Base-by-base conservation (phyloP, 768 basidiomycete genomes). In the Rhodotorula sphaerocarpa region DNA sequence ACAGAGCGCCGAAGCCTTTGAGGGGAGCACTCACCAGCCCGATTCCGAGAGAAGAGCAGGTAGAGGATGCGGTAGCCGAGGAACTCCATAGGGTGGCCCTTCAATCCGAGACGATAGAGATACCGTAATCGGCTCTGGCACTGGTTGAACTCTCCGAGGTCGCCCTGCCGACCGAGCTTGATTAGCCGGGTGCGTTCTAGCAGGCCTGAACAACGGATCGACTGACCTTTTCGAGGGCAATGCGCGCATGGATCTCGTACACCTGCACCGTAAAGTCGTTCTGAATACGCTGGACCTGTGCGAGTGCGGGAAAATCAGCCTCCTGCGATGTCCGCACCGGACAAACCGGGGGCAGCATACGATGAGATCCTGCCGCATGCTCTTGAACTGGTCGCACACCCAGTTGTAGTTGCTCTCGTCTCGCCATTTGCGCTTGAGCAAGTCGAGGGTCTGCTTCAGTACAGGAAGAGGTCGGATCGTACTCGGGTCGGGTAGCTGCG, bases 91-190 rank as follows among this genome's bases (percentile, higher is more conserved):
- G 86, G 86, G 74, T 88, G 87, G 55, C 92, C 95, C 50, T 85
- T 83, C 55, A 99, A 84, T 45, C 91, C 91, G 59, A 92, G 83
- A 68, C 93, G 91, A 76, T 99, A 97, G 30, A 99, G 82, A 54
- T 82, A 82, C 72, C 86, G 86, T 47, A 97, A 78, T 68, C 88
- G 86, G 34, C 87, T 86, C 75, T 96, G 91, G 77, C 95, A 99
- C 76, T 92, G 88, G 75, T 95, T 97, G 75, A 93, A 97, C 82
- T 99, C 95, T 69, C 95, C 91, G 81, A 99, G 87, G 75, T 99
- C 95, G 73, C 81, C 83, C 93, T 99, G 76, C 20, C 18, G 34
- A 5, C 1, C 7, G 27, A 34, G n/a, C n/a, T n/a, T n/a, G n/a
- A n/a, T n/a, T n/a, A n/a, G n/a, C n/a, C n/a, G n/a, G n/a, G n/a